Evolutionary conservation across 148 eudicot species (phyloP).

Genomic region (Rhododendron ferrugineum): DNA sequence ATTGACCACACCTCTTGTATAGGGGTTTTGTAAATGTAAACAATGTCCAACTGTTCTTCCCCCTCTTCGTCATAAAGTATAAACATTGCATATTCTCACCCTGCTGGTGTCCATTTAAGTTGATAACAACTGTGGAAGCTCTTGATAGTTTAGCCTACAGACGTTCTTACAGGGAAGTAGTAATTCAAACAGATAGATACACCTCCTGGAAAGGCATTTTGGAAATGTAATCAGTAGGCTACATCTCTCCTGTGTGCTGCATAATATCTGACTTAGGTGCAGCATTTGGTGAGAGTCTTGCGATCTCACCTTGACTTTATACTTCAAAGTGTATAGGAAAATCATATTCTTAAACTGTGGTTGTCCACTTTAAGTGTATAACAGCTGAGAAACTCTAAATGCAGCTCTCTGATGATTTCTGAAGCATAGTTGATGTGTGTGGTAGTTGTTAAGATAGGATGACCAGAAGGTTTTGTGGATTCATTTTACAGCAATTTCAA

Average conservation of each 20-base stretch:
- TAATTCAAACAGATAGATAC: not conserved
- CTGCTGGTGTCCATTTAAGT: not conserved
- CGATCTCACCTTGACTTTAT: not conserved
- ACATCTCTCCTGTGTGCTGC: not conserved
- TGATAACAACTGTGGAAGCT: not conserved
- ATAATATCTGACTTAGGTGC: not conserved
- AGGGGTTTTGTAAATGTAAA: not conserved
- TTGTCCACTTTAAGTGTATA: not conserved
- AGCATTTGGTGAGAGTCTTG: not conserved
- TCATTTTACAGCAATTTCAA: not conserved
- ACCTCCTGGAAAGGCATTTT: not conserved
- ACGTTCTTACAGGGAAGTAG: not conserved
- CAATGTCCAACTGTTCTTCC: not conserved
- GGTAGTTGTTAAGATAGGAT: not conserved
- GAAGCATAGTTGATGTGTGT: not conserved
- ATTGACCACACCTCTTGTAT: not conserved
- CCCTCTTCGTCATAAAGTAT: not conserved
- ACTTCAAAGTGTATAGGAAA: not conserved
- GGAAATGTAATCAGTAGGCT: not conserved
- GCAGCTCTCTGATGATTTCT: not conserved
- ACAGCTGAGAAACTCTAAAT: not conserved
- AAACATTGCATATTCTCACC: not conserved
- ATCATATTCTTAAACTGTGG: not conserved
- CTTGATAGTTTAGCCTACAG: not conserved
- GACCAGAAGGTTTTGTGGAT: not conserved